Conservation (phyloP, 2,329 filamentous ascomycete genomes). For the Colletotrichum phormii region DNA sequence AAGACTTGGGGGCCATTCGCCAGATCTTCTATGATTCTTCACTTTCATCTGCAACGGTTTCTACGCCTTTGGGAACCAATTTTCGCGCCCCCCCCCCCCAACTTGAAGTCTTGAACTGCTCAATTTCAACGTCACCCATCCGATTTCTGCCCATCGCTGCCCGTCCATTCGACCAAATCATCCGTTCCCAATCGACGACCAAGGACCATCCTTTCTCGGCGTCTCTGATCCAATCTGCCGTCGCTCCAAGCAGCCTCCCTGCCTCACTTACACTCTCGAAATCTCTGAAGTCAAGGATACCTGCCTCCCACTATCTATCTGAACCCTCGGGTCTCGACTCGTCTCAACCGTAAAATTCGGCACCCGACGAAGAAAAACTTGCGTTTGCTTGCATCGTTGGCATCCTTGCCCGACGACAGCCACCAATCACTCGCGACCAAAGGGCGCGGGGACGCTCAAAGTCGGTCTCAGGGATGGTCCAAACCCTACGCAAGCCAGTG, state of each 20-base stretch:
- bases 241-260: constrained; percentile 17
- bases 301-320: no score
- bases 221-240: constrained; percentile 6
- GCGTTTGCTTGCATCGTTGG: neutral
- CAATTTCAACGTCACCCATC: neutral
- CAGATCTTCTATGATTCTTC: constrained; percentile 12
- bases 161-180: neutral
- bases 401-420: neutral
- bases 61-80: neutral
- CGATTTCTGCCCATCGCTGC: neutral
- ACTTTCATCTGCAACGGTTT: neutral
- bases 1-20: constrained; percentile 4
- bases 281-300: neutral
- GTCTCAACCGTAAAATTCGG: neutral
- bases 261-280: neutral
- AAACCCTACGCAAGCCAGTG: neutral
- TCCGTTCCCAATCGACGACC: neutral
- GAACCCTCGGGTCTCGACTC: neutral
- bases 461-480: neutral
- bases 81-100: constrained; percentile 4
- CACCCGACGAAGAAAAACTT: neutral
- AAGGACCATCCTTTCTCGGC: constrained; percentile 22
- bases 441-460: neutral
- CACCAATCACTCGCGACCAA: neutral
- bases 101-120: neutral